Evolutionary conservation across 75 land plant genomes (phyloP), one percentile per base, ranked within the genome.

Genomic region (Picea sitchensis): DNA sequence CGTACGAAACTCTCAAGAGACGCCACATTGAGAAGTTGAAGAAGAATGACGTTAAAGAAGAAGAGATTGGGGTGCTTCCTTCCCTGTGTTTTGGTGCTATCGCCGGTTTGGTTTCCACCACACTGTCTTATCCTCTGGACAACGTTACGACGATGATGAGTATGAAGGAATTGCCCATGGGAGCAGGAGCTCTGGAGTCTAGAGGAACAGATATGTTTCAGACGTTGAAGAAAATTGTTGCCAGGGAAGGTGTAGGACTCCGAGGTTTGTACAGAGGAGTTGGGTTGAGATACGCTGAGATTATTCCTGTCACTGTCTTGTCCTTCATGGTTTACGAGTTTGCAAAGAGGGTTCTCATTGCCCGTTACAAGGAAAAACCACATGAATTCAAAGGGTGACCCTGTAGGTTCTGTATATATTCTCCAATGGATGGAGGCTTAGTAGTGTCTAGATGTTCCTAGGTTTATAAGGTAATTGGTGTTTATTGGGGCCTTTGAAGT

Each of bases 91-190:
- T 83, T 23, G 85, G 87, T 30, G 85, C 81, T 26, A 78, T 73
- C 13, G 87, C 87, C 0, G 87, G 86, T 14, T 78, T 74, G 17
- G 77, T 85, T 21, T 79, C 86, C 32, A 79, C 81, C 30, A 79
- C 85, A 7, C 47, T 85, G 1, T 83, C 87, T 0, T 85, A 82
- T 36, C 87, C 87, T 3, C 62, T 85, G 26, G 86, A 85, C 64
- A 80, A 79, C 20, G 81, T 65, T 14, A 73, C 81, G n/a, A 85
- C 76, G 23, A 56, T 79, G 63, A 83, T 85, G 61, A 85, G 78
- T 80, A 63, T 82, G 38, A 79, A 86, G 76, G 81, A 81, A 1
- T 23, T 85, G 31, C 85, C 87, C 18, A 74, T 56, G 18, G 78
- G 74, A 41, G 82, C 81, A 59, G 23, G 83, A 51, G 59, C 81